Percentiles rank a stretch among this genome's conserved stretches.
phyloP scores from a whole-genome alignment of 208 protist species.

The Crithidia bombi region DNA sequence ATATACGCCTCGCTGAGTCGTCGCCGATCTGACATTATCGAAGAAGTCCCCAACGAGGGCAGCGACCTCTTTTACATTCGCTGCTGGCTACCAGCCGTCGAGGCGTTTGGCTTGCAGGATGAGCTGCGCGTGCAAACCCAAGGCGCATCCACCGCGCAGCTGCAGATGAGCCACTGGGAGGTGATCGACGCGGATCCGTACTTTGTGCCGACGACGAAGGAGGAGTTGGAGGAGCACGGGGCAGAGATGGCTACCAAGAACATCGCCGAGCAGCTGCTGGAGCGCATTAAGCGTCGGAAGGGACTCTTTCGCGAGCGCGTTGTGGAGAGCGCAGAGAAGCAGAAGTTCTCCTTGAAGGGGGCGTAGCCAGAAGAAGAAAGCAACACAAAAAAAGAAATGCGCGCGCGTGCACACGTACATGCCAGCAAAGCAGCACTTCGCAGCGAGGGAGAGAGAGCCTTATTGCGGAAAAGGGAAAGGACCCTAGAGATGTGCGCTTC shows the following conservation, averaged over 20 bases:
- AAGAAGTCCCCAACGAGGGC: slow-evolving; percentile 97
- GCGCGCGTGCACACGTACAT: too few relatives aligned
- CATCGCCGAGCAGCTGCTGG: slow-evolving; percentile 83
- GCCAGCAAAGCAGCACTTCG: too few relatives aligned
- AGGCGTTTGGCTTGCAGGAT: slow-evolving; percentile 98
- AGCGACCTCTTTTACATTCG: slow-evolving; percentile 96
- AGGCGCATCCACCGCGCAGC: slow-evolving; percentile 95
- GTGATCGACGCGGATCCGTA: slow-evolving; percentile 96
- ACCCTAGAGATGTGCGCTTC: too few relatives aligned
- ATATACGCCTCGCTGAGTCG: slow-evolving; percentile 90
- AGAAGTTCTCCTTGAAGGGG: slow-evolving; percentile 90
- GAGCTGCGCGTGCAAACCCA: slow-evolving; percentile 94
- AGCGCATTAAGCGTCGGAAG: slow-evolving; percentile 88
- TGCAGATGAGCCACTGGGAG: slow-evolving; percentile 96
- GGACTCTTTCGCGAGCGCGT: slow-evolving; percentile 83
- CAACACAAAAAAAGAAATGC: too few relatives aligned
- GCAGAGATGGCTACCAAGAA: slow-evolving; percentile 89
- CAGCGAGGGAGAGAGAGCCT: too few relatives aligned
- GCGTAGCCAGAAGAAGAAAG: too few relatives aligned
- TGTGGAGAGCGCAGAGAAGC: slow-evolving; percentile 89
- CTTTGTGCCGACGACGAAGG: slow-evolving; percentile 96
- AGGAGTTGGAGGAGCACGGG: slow-evolving; percentile 97
- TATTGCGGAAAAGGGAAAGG: too few relatives aligned
- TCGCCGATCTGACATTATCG: slow-evolving; percentile 91
- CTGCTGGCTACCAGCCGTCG: slow-evolving; percentile 95